Base-by-base conservation (phyloP, 2,329 filamentous ascomycete species). In the Aureobasidium subglaciale region DNA sequence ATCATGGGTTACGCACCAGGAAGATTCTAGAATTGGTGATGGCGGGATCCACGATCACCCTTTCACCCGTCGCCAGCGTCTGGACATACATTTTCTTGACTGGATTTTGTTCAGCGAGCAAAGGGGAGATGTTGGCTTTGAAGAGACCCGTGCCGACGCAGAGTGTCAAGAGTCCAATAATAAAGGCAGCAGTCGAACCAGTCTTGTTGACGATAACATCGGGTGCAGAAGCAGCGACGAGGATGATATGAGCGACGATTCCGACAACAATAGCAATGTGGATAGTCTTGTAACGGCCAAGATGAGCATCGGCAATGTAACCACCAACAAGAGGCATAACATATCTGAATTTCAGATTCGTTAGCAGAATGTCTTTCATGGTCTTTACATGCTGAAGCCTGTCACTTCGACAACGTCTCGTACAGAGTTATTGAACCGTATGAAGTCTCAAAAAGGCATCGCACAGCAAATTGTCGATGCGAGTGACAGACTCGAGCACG, bases 91-190 rank as follows among this genome's bases (percentile, higher is more conserved):
- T 66, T 29, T 66, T 70, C 18, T 68, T 71, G 20, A 68, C 65
- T 5, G 62, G 64, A 32, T 74, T 72, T 61, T 77, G 75, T 59
- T 78, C 75, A 9, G 73, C 71, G 24, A 77, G 69, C 16, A 74
- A 62, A 0, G 75, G 75, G 5, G 70, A 71, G 42, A 91, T 85
- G 65, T 90, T 91, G 60, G 86, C 81, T 75, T 91, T 91, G 79
- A 81, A 81, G 1, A 82, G 87, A 5, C 79, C 81, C 18, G 70
- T 69, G 11, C 72, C 71, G 18, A 72, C 18, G 8, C 69, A 68
- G 35, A 75, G 61, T 18, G 73, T 55, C 30, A 73, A 61, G 9
- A 76, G 70, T 13, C 68, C 67, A 32, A 75, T 62, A 38, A 73
- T 63, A 56, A 73, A 75, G 0, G 71, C 70, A 0, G 65, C 69